These are phyloP conservation scores for Cafeteria roenbergensis DNA, from an alignment of 108 stramenopile genomes.

Conservation along the genomic window DNA sequence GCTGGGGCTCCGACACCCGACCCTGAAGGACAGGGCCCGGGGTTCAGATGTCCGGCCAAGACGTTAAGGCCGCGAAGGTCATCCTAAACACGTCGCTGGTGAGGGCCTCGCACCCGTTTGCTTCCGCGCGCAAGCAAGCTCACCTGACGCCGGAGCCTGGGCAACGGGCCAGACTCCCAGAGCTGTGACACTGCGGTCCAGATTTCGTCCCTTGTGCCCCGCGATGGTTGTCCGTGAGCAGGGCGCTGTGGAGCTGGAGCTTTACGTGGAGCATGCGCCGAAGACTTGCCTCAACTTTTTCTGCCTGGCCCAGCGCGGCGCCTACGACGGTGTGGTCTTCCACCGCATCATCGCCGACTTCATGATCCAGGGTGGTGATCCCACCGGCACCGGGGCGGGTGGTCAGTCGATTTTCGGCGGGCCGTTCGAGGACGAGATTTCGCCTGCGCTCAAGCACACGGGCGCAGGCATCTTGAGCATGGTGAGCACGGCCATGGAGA, in stretches of 20 bases:
- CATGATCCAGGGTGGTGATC: constrained; percentile 43
- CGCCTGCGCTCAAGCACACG: constrained; percentile 25
- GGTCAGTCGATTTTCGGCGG: constrained; percentile 29
- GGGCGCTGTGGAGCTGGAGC: constrained; percentile 19
- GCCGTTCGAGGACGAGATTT: constrained; percentile 35
- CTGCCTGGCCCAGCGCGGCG: constrained; percentile 14
- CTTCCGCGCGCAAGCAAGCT: too few species aligned
- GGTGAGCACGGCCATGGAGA: too few species aligned
- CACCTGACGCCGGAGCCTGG: too few species aligned
- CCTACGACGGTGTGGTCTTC: constrained; percentile 28
- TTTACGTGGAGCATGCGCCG: constrained; percentile 33
- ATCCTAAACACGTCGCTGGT: too few species aligned
- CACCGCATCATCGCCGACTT: constrained; percentile 32
- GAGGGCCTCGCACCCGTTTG: too few species aligned
- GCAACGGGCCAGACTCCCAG: too few species aligned
- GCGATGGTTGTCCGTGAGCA: background rate
- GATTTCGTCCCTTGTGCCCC: too few species aligned
- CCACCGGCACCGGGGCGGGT: constrained; percentile 33
- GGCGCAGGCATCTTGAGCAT: constrained; percentile 28
- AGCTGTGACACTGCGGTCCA: too few species aligned
- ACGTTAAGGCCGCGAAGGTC: too few species aligned
- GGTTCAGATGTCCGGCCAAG: too few species aligned
- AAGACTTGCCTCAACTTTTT: constrained; percentile 29
- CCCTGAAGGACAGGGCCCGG: too few species aligned
- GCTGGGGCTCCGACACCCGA: too few species aligned